Conservation (phyloP, 176 grass and related monocot species). For the Themeda triandra region DNA sequence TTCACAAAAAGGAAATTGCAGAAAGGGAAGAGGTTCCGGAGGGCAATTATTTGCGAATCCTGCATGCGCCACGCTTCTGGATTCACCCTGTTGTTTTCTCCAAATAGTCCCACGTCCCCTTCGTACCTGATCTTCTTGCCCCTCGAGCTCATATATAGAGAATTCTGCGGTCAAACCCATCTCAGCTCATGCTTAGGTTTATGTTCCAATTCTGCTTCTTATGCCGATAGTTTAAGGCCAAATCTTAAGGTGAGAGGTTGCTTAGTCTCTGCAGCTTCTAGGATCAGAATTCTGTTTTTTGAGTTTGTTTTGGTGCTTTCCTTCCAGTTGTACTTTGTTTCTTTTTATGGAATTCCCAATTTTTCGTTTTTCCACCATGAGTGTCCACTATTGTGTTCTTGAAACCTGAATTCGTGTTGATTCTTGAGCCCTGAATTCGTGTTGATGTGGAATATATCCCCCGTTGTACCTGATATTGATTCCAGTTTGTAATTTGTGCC, state of each 20-base stretch:
- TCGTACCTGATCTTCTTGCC: conserved; percentile 22
- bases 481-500: not conserved
- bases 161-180: not conserved
- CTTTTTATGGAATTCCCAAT: not conserved
- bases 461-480: not conserved
- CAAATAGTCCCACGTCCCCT: conserved; percentile 2
- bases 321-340: conserved; percentile 14
- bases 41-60: conserved; percentile 24
- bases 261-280: conserved; percentile 24
- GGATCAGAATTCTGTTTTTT: not conserved
- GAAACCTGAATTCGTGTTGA: not conserved
- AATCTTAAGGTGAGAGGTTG: conserved; percentile 20
- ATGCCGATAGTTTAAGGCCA: not conserved
- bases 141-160: not conserved
- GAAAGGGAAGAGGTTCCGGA: not conserved
- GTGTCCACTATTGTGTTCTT: not conserved
- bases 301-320: conserved; percentile 6
- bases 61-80: conserved; percentile 15
- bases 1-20: not conserved
- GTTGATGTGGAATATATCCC: not conserved
- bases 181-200: conserved; percentile 11
- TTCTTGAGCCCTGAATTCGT: not conserved
- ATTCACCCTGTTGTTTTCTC: conserved; percentile 23
- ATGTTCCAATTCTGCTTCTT: not conserved
- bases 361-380: not conserved